Conservation (phyloP, 2,329 filamentous ascomycete genomes). For the Aureobasidium namibiae region DNA sequence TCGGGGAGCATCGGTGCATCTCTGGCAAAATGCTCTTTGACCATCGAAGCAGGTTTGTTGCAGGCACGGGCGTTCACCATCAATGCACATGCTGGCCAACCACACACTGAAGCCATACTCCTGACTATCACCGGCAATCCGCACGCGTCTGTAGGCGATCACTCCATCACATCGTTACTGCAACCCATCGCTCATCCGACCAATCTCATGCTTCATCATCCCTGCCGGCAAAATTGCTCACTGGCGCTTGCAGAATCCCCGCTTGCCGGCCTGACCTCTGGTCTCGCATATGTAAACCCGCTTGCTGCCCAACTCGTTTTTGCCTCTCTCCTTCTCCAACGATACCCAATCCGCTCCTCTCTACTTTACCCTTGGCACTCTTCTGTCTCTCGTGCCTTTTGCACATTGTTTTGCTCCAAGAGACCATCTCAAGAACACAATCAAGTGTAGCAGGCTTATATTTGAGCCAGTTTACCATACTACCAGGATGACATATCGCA, state of each 20-base stretch:
- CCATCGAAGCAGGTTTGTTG: slow-evolving; percentile 12
- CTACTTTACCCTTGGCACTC: neutral
- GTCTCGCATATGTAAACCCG: slow-evolving; percentile 11
- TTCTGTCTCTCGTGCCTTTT: slow-evolving; percentile 2
- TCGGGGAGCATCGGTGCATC: slow-evolving; percentile 8
- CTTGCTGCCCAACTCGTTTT: slow-evolving; percentile 13
- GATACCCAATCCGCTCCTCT: slow-evolving; percentile 8
- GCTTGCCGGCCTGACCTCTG: slow-evolving; percentile 6
- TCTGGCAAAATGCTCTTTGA: slow-evolving; percentile 9
- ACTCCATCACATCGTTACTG: slow-evolving; percentile 2
- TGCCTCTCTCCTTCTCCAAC: neutral
- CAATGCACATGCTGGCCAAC: slow-evolving; percentile 14
- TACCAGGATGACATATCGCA: slow-evolving; percentile 31
- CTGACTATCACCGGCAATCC: slow-evolving; percentile 8
- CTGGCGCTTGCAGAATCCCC: slow-evolving; percentile 9
- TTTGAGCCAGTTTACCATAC: slow-evolving; percentile 13
- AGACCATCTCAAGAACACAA: neutral
- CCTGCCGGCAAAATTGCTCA: slow-evolving; percentile 8
- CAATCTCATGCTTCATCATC: slow-evolving; percentile 10
- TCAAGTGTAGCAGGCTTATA: slow-evolving; percentile 13
- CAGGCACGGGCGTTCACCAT: slow-evolving; percentile 3
- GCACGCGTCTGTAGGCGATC: slow-evolving; percentile 12
- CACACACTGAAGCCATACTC: slow-evolving; percentile 4
- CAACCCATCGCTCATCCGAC: neutral
- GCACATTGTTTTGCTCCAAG: slow-evolving; percentile 10